phyloP scores from a whole-genome alignment of 164 flowering plant genomes.

The Annona cherimola region DNA sequence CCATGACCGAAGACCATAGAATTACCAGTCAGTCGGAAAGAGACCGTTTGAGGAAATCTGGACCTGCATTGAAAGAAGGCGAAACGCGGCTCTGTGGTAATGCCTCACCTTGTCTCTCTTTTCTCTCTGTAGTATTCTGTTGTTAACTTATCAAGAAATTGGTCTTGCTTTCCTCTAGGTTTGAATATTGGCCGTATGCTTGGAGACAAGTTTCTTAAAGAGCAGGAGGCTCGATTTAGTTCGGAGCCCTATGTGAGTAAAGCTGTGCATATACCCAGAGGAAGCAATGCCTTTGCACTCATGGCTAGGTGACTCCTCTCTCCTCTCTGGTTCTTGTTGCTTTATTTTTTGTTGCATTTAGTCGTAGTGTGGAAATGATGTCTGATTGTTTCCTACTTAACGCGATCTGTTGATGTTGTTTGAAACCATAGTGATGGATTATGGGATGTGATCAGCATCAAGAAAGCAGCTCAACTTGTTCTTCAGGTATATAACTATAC shows the following conservation, averaged over 20 bases:
- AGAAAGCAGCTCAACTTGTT: conserved; percentile 73
- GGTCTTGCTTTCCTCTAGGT: conserved; percentile 38
- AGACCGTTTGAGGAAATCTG: conserved; percentile 52
- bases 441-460: conserved; percentile 84
- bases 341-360: background rate
- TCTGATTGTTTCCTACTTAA: background rate
- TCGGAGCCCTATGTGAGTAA: conserved; percentile 82
- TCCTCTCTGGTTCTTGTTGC: background rate
- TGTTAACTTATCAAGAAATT: conserved; percentile 1
- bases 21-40: conserved; percentile 69
- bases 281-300: conserved; percentile 65
- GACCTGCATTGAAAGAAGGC: conserved; percentile 76
- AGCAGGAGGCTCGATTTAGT: conserved; percentile 87
- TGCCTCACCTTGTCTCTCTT: conserved; percentile 1
- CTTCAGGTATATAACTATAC: conserved; percentile 46
- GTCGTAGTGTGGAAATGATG: too few relatives aligned
- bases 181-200: conserved; percentile 93
- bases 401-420: background rate
- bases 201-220: conserved; percentile 91
- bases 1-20: conserved; percentile 93
- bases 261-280: conserved; percentile 51
- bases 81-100: conserved; percentile 86
- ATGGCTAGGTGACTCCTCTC: conserved; percentile 64
- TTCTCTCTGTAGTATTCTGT: background rate
- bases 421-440: conserved; percentile 76